Conservation (phyloP, 768 basidiomycete genomes). For the Termitomyces heimii region DNA sequence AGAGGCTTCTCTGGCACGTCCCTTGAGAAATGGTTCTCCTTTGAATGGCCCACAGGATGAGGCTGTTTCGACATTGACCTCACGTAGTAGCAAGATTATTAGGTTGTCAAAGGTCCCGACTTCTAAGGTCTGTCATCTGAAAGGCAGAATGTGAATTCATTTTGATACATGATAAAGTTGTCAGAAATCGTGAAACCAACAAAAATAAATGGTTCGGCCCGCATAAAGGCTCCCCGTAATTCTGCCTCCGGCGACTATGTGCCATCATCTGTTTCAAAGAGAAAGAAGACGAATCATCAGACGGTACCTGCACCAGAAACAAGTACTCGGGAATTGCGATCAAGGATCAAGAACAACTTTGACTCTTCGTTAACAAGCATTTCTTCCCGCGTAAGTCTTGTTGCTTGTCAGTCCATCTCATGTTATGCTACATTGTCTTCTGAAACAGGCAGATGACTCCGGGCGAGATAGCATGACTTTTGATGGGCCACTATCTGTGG, state of each 20-base stretch:
- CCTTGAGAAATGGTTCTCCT: conserved; percentile 8
- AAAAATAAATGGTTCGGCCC: conserved; percentile 11
- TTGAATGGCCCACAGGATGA: conserved; percentile 26
- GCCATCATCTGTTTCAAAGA: conserved; percentile 31
- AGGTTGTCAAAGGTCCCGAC: conserved; percentile 8
- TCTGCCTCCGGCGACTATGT: conserved; percentile 22
- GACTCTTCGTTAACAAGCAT: conserved; percentile 33
- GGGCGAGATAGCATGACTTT: conserved; percentile 15
- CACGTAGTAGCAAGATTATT: conserved; percentile 12
- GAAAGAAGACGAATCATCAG: conserved; percentile 27
- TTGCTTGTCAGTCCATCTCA: not conserved
- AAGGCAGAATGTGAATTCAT: not conserved
- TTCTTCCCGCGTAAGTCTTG: conserved; percentile 29
- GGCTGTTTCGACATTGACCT: conserved; percentile 15
- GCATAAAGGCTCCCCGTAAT: conserved; percentile 14
- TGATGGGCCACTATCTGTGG: conserved; percentile 14
- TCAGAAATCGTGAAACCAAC: conserved; percentile 7
- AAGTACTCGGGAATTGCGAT: conserved; percentile 39
- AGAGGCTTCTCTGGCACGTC: conserved; percentile 2
- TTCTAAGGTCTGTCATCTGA: conserved; percentile 10
- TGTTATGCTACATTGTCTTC: conserved; percentile 15
- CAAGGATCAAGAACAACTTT: conserved; percentile 33
- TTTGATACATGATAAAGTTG: not conserved
- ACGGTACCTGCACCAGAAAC: conserved; percentile 17
- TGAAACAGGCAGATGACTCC: conserved; percentile 20